Conservation (phyloP, 495 filamentous ascomycete genomes). For the Elaphomyces granulatus region DNA sequence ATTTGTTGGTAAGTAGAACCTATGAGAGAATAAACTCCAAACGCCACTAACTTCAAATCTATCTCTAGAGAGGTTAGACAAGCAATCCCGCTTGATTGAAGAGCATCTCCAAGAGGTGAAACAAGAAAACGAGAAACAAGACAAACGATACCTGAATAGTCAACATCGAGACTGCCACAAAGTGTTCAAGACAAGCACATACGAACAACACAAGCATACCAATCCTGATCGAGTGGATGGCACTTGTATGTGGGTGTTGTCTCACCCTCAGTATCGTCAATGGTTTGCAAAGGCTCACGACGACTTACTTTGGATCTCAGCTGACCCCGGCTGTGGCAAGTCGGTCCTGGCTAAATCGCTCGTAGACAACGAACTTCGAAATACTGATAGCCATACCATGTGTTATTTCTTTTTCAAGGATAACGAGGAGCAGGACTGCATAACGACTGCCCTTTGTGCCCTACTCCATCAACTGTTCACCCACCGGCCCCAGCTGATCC, state of each 20-base stretch:
- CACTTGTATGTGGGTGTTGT: slow-evolving; percentile 26
- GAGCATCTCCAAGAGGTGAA: no score
- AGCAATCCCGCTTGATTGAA: no score
- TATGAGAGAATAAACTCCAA: no score
- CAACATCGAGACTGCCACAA: slow-evolving; percentile 14
- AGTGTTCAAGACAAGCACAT: slow-evolving; percentile 13
- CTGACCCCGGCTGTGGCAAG: slow-evolving; percentile 28
- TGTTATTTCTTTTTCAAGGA: slow-evolving; percentile 33
- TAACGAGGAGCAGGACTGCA: slow-evolving; percentile 10
- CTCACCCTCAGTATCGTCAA: slow-evolving; percentile 12
- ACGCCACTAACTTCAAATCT: no score
- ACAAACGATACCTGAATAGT: slow-evolving; percentile 7
- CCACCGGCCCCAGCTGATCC: slow-evolving; percentile 10
- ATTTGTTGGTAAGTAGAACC: no score
- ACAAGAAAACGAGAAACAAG: no score
- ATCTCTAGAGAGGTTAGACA: no score
- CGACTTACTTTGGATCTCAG: slow-evolving; percentile 28
- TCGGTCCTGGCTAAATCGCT: slow-evolving; percentile 22
- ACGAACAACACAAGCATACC: slow-evolving; percentile 15
- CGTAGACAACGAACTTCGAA: slow-evolving; percentile 13
- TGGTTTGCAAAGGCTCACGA: slow-evolving; percentile 15
- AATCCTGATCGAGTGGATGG: slow-evolving; percentile 12
- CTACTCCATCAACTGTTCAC: slow-evolving; percentile 26
- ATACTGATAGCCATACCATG: slow-evolving; percentile 10
- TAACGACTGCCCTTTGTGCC: slow-evolving; percentile 15